phyloP scores from a whole-genome alignment of 2,329 filamentous ascomycete genomes.

The Sarocladiaceae sp. region DNA sequence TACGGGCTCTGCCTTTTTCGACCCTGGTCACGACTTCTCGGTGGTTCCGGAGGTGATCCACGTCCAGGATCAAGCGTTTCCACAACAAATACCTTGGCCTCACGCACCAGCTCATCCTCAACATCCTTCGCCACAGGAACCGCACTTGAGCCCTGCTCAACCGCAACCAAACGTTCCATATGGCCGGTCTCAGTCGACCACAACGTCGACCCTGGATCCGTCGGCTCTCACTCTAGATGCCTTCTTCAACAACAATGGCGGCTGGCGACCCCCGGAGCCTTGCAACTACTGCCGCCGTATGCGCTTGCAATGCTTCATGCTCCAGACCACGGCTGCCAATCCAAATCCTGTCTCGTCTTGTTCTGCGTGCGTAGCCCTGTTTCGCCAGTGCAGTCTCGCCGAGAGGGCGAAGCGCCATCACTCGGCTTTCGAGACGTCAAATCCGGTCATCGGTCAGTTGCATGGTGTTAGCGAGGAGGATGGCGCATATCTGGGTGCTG shows the following conservation, averaged over 20 bases:
- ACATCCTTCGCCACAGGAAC: not conserved
- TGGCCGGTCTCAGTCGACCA: no score
- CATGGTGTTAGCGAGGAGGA: slow-evolving; percentile 41
- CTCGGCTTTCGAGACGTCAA: slow-evolving; percentile 40
- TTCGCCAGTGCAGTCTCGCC: slow-evolving; percentile 44
- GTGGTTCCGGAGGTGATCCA: not conserved
- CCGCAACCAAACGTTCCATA: not conserved
- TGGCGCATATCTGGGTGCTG: not conserved
- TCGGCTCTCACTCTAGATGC: not conserved
- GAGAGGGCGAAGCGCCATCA: slow-evolving; percentile 38
- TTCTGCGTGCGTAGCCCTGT: slow-evolving; percentile 46
- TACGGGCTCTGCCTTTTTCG: not conserved
- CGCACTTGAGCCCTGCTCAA: not conserved
- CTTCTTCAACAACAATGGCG: slow-evolving; percentile 28
- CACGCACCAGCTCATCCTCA: not conserved
- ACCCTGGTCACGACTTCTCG: not conserved
- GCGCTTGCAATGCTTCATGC: slow-evolving; percentile 43
- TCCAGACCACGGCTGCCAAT: slow-evolving; percentile 41
- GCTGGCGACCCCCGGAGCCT: slow-evolving; percentile 35
- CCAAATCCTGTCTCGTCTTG: slow-evolving; percentile 44
- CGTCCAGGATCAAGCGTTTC: not conserved
- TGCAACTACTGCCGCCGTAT: slow-evolving; percentile 40
- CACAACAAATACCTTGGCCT: not conserved
- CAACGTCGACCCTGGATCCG: not conserved
- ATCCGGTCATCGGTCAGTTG: slow-evolving; percentile 43